A percentile compares a stretch with the other conserved stretches of the same genome.
phyloP scores from a whole-genome alignment of 2,329 filamentous ascomycete species.

The Ceratocystiopsis sp. region DNA sequence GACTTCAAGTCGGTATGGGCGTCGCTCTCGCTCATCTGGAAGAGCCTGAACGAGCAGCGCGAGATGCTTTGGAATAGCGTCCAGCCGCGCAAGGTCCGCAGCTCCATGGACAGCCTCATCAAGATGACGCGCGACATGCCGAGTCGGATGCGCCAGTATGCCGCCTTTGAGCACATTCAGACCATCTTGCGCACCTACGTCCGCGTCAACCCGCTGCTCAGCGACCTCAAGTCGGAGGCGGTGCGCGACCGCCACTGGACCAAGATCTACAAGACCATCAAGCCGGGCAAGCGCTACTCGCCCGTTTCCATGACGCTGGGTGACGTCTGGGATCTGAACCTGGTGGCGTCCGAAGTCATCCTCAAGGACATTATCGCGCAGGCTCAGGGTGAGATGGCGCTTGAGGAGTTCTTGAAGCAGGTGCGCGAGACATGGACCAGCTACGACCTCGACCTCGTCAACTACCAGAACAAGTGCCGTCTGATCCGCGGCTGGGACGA shows the following conservation, averaged over 20 bases:
- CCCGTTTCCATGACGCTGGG: slow-evolving; percentile 91
- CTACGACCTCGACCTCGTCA: slow-evolving; percentile 84
- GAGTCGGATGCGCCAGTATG: slow-evolving; percentile 95
- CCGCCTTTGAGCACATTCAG: slow-evolving; percentile 98
- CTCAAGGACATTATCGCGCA: slow-evolving; percentile 90
- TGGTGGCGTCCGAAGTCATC: slow-evolving; percentile 69
- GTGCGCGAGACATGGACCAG: slow-evolving; percentile 95
- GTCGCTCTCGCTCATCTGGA: slow-evolving; percentile 89
- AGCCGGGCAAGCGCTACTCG: slow-evolving; percentile 84
- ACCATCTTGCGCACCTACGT: slow-evolving; percentile 72
- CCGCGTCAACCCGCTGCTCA: slow-evolving; percentile 77
- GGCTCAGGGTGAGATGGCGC: slow-evolving; percentile 92
- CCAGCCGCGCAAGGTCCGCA: slow-evolving; percentile 80
- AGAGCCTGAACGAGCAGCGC: slow-evolving; percentile 80
- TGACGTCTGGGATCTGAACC: slow-evolving; percentile 94
- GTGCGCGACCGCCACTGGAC: slow-evolving; percentile 94
- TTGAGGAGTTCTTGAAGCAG: slow-evolving; percentile 93
- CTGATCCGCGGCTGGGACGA: slow-evolving; percentile 97
- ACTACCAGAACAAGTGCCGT: slow-evolving; percentile 95
- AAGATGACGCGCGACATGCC: slow-evolving; percentile 99
- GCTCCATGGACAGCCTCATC: slow-evolving; percentile 77
- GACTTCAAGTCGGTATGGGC: slow-evolving; percentile 99
- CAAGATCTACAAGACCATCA: slow-evolving; percentile 93
- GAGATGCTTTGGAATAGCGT: slow-evolving; percentile 92
- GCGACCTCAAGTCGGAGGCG: slow-evolving; percentile 88